A percentile compares a stretch with the other conserved stretches of the same genome.
These are phyloP conservation scores for Oemleria cerasiformis DNA, from an alignment of 306 rosid genomes.

Conservation along the genomic window DNA sequence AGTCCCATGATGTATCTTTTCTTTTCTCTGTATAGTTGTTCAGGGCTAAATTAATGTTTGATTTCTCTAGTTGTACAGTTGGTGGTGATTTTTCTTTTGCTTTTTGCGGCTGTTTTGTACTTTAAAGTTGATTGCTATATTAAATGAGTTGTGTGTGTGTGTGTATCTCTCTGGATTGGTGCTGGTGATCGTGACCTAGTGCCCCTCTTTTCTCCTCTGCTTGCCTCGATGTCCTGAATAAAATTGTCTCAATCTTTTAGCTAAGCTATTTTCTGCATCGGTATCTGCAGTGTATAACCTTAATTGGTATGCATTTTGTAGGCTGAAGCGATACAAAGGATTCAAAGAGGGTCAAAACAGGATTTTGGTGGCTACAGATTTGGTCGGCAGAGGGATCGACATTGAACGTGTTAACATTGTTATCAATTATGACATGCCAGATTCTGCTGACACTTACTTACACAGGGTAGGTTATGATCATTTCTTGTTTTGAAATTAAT, in stretches of 20 bases:
- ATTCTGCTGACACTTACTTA: conserved; percentile 93
- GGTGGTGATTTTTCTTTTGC: neutral
- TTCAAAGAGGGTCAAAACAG: conserved; percentile 95
- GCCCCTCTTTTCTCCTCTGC: neutral
- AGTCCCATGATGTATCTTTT: neutral
- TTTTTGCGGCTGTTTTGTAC: neutral
- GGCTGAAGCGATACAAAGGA: conserved; percentile 86
- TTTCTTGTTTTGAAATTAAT: neutral
- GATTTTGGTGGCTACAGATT: conserved; percentile 97
- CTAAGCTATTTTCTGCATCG: neutral
- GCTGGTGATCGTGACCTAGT: neutral
- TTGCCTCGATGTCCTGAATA: neutral
- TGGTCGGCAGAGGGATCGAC: conserved; percentile 97
- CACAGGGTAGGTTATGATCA: conserved; percentile 66
- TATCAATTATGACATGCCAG: conserved; percentile 98
- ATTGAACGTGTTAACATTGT: conserved; percentile 97
- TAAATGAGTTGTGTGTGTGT: neutral
- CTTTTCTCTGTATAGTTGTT: neutral
- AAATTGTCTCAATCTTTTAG: neutral
- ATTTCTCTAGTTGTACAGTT: neutral
- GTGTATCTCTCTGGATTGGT: neutral
- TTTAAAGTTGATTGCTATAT: neutral
- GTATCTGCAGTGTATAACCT: conserved; percentile 1
- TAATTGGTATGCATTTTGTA: conserved; percentile 17
- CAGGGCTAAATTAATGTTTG: neutral